Evolutionary conservation across 306 rosid species (phyloP), one percentile per base, ranked within the genome.

Genomic region (Neltuma alba): DNA sequence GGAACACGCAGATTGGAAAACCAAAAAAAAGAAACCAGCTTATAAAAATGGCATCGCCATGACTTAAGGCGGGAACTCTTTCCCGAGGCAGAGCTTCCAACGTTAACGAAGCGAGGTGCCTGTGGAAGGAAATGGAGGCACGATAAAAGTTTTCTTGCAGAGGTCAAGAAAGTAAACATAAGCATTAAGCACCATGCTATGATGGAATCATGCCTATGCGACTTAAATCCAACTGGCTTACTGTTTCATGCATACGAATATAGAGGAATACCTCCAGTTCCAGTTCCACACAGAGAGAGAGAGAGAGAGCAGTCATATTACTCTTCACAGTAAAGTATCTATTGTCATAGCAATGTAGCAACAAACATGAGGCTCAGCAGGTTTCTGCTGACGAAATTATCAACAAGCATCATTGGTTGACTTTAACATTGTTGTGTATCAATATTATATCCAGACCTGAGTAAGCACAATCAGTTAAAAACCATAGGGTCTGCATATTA

Each of bases 371-470:
- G 76, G 76, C 86, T 72, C 44, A 57, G 78, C 83, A 68, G 67
- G 72, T 74, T 66, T 78, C 76, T 73, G 77, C 66, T 23, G 48
- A 73, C 7, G 31, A 48, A 62, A 70, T 20, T 37, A 80, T 84
- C 89, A 85, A 86, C 84, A 80, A 86, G 89, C 76, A 80, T 81
- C 76, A 57, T 72, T 76, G 70, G 89, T 73, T 79, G 72, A 74
- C 85, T 47, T 67, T 74, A 79, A 62, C 65, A 86, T 25, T 75
- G 79, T 71, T 58, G 61, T 37, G 80, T 82, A 88, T 86, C 45
- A 82, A 88, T 89, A 85, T 30, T 58, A 72, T 76, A 74, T 69
- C 78, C 70, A 72, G 80, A 77, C 65, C 75, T 67, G 81, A 81
- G 62, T 34, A 81, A 74, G 61, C 76, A 71, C 8, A 81, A 82